A percentile compares a stretch with the other conserved stretches of the same genome.
phyloP scores from a whole-genome alignment of 345 rosid species.

The Zanthoxylum bungeanum region DNA sequence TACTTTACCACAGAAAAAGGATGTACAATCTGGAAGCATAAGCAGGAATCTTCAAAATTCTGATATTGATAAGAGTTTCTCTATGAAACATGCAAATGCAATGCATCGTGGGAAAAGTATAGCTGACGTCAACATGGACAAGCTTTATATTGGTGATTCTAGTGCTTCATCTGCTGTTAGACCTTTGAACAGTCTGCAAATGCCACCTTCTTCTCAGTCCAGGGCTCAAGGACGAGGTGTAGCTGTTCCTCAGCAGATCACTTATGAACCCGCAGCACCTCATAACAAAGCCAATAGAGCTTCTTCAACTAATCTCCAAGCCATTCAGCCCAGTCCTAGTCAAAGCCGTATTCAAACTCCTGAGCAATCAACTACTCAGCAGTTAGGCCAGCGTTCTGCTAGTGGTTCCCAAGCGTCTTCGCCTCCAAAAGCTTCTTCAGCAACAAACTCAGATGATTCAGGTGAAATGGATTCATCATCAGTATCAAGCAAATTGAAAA shows the following conservation, averaged over 20 bases:
- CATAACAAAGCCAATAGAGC: conserved; percentile 46
- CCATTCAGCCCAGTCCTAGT: conserved; percentile 36
- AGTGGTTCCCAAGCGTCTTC: conserved; percentile 61
- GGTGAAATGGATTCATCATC: conserved; percentile 52
- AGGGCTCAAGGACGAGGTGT: conserved; percentile 57
- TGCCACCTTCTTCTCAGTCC: conserved; percentile 38
- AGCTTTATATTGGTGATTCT: conserved; percentile 54
- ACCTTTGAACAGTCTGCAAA: conserved; percentile 37
- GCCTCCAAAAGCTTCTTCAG: conserved; percentile 51
- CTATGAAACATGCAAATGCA: conserved; percentile 33
- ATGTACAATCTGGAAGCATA: conserved; percentile 45
- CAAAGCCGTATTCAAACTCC: conserved; percentile 45
- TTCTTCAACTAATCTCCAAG: conserved; percentile 38
- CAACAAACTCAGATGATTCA: conserved; percentile 44
- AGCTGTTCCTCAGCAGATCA: conserved; percentile 42
- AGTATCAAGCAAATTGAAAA: conserved; percentile 54
- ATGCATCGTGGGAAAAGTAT: conserved; percentile 41
- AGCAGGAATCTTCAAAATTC: conserved; percentile 38
- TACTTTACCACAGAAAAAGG: conserved; percentile 48
- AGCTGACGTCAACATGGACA: conserved; percentile 45
- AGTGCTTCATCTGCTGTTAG: conserved; percentile 40
- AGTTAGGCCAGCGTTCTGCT: conserved; percentile 44
- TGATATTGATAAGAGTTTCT: conserved; percentile 30
- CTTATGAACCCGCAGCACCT: conserved; percentile 41
- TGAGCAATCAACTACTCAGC: conserved; percentile 48